Percentiles rank a stretch among this genome's conserved stretches.
These are phyloP conservation scores for Phytophthora brassicae DNA, from an alignment of 352 stramenopile species.

Conservation along the genomic window DNA sequence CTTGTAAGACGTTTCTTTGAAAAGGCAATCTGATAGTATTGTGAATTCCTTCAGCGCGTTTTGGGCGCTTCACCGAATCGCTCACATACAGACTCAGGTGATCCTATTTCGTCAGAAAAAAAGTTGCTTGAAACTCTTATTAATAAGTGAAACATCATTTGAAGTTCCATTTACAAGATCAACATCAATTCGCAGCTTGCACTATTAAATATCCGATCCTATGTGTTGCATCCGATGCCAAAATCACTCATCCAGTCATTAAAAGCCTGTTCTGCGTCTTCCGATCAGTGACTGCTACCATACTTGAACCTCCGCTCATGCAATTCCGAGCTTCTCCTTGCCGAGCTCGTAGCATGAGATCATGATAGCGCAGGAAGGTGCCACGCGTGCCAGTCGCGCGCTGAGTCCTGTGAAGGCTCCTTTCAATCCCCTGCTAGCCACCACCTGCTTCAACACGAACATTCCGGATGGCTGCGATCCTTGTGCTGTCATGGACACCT, in stretches of 20 bases:
- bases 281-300: conserved; percentile 9
- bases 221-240: conserved; percentile 2
- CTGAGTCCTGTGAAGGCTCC: conserved; percentile 69
- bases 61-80: no score
- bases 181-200: conserved; percentile 8
- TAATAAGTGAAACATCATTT: no score
- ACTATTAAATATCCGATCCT: conserved; percentile 29
- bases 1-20: conserved; percentile 5
- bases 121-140: no score
- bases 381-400: conserved; percentile 66
- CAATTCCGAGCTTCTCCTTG: conserved; percentile 69
- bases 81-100: no score
- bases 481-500: conserved; percentile 56
- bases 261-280: conserved; percentile 6
- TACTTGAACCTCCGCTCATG: conserved; percentile 25
- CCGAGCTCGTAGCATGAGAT: conserved; percentile 84
- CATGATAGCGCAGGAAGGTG: conserved; percentile 87
- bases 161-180: background rate
- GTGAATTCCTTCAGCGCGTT: no score
- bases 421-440: conserved; percentile 44
- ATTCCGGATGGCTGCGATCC: conserved; percentile 39
- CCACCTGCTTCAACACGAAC: conserved; percentile 50
- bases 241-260: conserved; percentile 14
- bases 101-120: no score
- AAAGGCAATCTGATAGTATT: no score